Percentiles rank a stretch among this genome's conserved stretches.
Conservation (phyloP, 2,329 filamentous ascomycete genomes). For the Xylariaceae sp. region DNA sequence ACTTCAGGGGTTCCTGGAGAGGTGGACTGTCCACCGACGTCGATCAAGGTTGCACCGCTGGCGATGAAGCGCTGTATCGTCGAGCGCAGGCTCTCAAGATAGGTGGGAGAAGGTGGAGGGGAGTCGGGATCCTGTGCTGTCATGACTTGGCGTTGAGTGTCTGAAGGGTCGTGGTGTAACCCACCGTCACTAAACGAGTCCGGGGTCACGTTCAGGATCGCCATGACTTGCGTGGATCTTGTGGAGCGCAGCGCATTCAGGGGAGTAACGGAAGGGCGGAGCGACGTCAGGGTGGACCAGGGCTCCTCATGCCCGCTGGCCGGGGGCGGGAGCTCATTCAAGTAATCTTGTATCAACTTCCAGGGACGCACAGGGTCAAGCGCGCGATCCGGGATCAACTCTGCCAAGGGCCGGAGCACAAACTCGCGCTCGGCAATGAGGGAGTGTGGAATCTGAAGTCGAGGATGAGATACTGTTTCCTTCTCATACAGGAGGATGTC, state of each 20-base stretch:
- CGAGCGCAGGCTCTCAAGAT: slow-evolving; percentile 46
- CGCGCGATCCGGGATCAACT: slow-evolving; percentile 57
- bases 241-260: slow-evolving; percentile 54
- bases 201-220: slow-evolving; percentile 88
- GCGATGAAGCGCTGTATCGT: slow-evolving; percentile 59
- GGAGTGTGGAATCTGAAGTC: slow-evolving; percentile 78
- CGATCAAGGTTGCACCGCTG: slow-evolving; percentile 75
- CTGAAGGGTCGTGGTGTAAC: slow-evolving; percentile 39
- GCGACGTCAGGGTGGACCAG: slow-evolving; percentile 55
- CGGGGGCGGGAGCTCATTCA: slow-evolving; percentile 51
- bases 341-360: slow-evolving; percentile 56
- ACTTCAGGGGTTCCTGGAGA: slow-evolving; percentile 69
- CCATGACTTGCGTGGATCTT: slow-evolving; percentile 76
- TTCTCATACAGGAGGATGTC: slow-evolving; percentile 83
- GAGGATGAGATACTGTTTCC: slow-evolving; percentile 56
- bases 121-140: neutral
- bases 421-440: slow-evolving; percentile 89
- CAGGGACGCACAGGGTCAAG: slow-evolving; percentile 51
- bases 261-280: slow-evolving; percentile 44
- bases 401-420: slow-evolving; percentile 78
- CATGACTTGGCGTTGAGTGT: neutral
- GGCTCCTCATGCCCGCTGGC: slow-evolving; percentile 33
- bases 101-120: neutral
- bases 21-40: slow-evolving; percentile 90
- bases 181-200: slow-evolving; percentile 97